Conservation (phyloP, 2,329 filamentous ascomycete genomes). For the Orbilia brochopaga region DNA sequence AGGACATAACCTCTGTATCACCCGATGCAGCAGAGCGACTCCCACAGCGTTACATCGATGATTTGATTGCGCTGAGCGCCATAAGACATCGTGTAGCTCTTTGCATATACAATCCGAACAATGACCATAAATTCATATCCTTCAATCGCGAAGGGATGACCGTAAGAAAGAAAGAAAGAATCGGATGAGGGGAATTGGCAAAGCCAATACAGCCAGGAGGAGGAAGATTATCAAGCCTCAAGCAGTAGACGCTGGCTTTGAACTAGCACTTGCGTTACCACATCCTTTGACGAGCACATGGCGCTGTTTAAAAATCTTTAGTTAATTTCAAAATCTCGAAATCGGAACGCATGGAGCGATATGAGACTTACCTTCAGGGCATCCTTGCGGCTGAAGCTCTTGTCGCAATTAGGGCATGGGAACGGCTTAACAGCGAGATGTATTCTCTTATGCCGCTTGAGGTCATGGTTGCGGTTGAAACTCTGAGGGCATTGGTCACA, state of each 20-base stretch:
- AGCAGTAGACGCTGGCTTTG: constrained; percentile 47
- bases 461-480: constrained; percentile 94
- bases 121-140: too few relatives aligned
- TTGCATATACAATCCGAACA: too few relatives aligned
- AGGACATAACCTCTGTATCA: constrained; percentile 16
- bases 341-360: not conserved
- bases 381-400: constrained; percentile 96
- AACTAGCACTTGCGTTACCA: constrained; percentile 57
- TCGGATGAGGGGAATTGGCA: constrained; percentile 19
- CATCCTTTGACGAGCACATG: constrained; percentile 71
- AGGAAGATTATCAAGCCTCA: constrained; percentile 1
- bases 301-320: constrained; percentile 59
- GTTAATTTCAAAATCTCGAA: constrained; percentile 13
- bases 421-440: constrained; percentile 95
- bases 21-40: not conserved
- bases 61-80: not conserved
- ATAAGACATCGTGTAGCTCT: not conserved
- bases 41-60: not conserved
- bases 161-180: constrained; percentile 2
- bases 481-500: constrained; percentile 91
- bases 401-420: constrained; percentile 87
- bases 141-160: too few relatives aligned
- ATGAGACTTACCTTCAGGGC: constrained; percentile 80
- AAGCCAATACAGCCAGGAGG: not conserved
- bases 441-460: constrained; percentile 94